Evolutionary conservation across 2,329 filamentous ascomycete genomes (phyloP).

Genomic region (Trichoderma cornu-damae): DNA sequence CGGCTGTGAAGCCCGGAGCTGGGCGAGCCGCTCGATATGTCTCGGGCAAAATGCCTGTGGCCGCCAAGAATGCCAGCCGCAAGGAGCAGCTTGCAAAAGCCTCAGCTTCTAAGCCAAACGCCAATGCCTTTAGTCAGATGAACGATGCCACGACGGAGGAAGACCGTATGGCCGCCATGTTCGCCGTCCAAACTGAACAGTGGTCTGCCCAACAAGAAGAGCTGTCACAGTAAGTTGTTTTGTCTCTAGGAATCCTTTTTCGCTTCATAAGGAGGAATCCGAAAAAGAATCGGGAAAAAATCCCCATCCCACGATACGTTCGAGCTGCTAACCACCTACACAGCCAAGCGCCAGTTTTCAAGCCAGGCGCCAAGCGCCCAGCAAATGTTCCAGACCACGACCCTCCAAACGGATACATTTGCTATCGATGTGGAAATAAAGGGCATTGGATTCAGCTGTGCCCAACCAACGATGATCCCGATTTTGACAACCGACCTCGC

Average conservation of each 20-base stretch:
- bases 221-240: slow-evolving; percentile 66
- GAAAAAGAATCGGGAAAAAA: no score
- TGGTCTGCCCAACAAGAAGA: slow-evolving; percentile 93
- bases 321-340: slow-evolving; percentile 30
- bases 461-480: slow-evolving; percentile 96
- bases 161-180: slow-evolving; percentile 88
- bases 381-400: slow-evolving; percentile 84
- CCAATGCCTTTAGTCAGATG: slow-evolving; percentile 59
- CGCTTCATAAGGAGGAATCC: no score
- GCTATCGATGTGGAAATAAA: slow-evolving; percentile 93
- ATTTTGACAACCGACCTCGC: slow-evolving; percentile 86
- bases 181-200: slow-evolving; percentile 81
- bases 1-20: slow-evolving; percentile 76
- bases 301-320: no score
- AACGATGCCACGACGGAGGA: slow-evolving; percentile 84
- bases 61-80: slow-evolving; percentile 73
- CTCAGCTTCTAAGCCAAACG: slow-evolving; percentile 48
- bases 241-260: background rate
- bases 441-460: slow-evolving; percentile 99
- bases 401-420: slow-evolving; percentile 89
- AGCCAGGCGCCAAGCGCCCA: slow-evolving; percentile 59
- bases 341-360: slow-evolving; percentile 59
- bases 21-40: slow-evolving; percentile 93
- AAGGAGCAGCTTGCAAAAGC: slow-evolving; percentile 59
- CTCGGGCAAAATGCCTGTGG: slow-evolving; percentile 88